Conservation (phyloP, 176 grass and related monocot genomes). For the Secale cereale region DNA sequence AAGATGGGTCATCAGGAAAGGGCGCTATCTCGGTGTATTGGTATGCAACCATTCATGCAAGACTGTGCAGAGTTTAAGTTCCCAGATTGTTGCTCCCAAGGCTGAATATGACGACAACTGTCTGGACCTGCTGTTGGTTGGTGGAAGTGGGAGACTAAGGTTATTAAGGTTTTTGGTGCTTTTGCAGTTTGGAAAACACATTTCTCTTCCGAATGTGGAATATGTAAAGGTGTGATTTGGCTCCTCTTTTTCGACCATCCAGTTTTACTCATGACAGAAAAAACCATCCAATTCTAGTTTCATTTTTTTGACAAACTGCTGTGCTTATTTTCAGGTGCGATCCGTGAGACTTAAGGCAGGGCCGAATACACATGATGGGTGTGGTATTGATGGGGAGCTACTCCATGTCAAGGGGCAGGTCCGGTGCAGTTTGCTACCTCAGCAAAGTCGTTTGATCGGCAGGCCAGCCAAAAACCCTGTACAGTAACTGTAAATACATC, state of each 20-base stretch:
- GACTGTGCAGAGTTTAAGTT: slow-evolving; percentile 97
- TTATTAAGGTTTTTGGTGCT: slow-evolving; percentile 92
- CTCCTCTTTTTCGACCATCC: slow-evolving; percentile 15
- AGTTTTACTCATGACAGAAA: background rate
- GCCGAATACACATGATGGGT: slow-evolving; percentile 69
- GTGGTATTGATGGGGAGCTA: slow-evolving; percentile 96
- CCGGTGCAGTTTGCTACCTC: slow-evolving; percentile 80
- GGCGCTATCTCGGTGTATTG: slow-evolving; percentile 80
- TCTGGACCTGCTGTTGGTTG: slow-evolving; percentile 88
- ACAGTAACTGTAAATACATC: slow-evolving; percentile 58
- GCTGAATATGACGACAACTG: slow-evolving; percentile 92
- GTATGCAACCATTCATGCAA: slow-evolving; percentile 99
- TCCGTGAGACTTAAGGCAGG: slow-evolving; percentile 83
- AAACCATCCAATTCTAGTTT: background rate
- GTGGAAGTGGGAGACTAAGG: slow-evolving; percentile 81
- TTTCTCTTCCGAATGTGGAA: slow-evolving; percentile 91
- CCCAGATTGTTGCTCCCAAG: slow-evolving; percentile 92
- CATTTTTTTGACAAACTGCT: background rate
- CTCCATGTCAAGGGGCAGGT: slow-evolving; percentile 76
- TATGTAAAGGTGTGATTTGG: slow-evolving; percentile 80
- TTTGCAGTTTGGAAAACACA: slow-evolving; percentile 93
- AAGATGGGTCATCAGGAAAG: slow-evolving; percentile 86
- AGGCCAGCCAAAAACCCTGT: slow-evolving; percentile 50
- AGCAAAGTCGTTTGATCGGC: slow-evolving; percentile 86
- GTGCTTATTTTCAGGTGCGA: slow-evolving; percentile 66